phyloP scores from a whole-genome alignment of 2,329 filamentous ascomycete genomes.

The Pseudogymnoascus sp. region DNA sequence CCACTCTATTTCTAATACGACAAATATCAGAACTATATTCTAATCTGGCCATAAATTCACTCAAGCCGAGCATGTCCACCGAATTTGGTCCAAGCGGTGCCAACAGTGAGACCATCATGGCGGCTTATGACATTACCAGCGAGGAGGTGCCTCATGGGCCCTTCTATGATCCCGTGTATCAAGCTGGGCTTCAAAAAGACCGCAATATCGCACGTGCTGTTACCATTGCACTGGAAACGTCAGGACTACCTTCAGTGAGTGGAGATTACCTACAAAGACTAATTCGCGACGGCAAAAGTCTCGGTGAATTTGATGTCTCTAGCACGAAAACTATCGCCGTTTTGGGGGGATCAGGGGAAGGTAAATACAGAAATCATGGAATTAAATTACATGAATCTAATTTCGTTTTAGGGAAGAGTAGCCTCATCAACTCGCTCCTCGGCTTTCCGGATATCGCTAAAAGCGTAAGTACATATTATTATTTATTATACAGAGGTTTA shows the following conservation, averaged over 20 bases:
- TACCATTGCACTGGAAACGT: not conserved
- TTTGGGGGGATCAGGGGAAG: slow-evolving; percentile 16
- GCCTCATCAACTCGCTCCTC: slow-evolving; percentile 30
- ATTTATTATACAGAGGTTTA: not conserved
- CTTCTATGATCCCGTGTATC: not conserved
- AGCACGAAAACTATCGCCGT: not conserved
- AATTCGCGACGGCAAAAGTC: not conserved
- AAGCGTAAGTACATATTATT: slow-evolving; percentile 15
- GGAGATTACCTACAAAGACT: not conserved
- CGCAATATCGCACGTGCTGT: not conserved
- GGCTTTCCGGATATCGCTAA: slow-evolving; percentile 24
- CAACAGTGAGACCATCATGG: not conserved
- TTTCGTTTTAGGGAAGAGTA: slow-evolving; percentile 24
- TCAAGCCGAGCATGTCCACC: not conserved
- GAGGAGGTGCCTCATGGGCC: not conserved
- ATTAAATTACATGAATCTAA: slow-evolving; percentile 6
- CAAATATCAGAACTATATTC: not conserved
- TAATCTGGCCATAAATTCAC: not conserved
- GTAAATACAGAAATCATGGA: slow-evolving; percentile 7
- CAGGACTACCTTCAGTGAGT: not conserved
- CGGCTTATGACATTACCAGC: not conserved
- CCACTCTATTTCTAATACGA: not conserved
- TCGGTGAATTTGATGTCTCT: not conserved
- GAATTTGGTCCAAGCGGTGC: not conserved
- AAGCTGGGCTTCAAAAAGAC: not conserved